phyloP scores from a whole-genome alignment of 106 monocot species.

The Triglochin maritima region DNA sequence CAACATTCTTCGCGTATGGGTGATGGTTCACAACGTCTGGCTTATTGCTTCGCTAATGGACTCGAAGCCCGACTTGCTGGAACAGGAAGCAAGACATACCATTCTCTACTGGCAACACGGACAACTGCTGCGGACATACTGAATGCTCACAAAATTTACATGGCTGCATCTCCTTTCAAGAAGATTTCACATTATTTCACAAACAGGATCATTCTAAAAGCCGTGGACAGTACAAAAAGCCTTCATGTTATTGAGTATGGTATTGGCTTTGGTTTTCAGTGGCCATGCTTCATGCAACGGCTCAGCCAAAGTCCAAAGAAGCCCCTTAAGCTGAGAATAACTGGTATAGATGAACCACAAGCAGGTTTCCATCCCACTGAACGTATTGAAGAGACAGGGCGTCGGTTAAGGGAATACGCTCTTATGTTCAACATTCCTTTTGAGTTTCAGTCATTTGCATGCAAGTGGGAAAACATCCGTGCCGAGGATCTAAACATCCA shows the following conservation, averaged over 20 bases:
- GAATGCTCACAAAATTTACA: conserved; percentile 32
- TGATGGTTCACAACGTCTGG: conserved; percentile 34
- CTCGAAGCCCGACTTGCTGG: conserved; percentile 42
- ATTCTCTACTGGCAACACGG: conserved; percentile 15
- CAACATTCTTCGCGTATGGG: conserved; percentile 24
- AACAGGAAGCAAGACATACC: conserved; percentile 19
- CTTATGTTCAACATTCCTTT: conserved; percentile 21
- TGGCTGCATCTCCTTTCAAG: conserved; percentile 40
- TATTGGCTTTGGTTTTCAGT: conserved; percentile 38
- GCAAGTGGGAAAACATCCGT: conserved; percentile 26
- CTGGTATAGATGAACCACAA: conserved; percentile 28
- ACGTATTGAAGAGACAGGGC: conserved; percentile 31
- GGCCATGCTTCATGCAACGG: conserved; percentile 36
- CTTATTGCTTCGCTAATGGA: conserved; percentile 34
- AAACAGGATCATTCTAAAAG: conserved; percentile 19
- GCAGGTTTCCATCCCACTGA: conserved; percentile 33
- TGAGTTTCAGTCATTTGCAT: conserved; percentile 26
- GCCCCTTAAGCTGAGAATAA: conserved; percentile 27
- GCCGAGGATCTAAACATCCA: conserved; percentile 24
- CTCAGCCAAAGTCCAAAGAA: conserved; percentile 12
- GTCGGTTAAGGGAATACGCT: conserved; percentile 26
- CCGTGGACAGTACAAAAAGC: conserved; percentile 2
- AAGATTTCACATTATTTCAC: conserved; percentile 22
- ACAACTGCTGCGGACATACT: conserved; percentile 16
- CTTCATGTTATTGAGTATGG: conserved; percentile 39